phyloP scores from a whole-genome alignment of 331 rosid species.

The Malus hybrid region DNA sequence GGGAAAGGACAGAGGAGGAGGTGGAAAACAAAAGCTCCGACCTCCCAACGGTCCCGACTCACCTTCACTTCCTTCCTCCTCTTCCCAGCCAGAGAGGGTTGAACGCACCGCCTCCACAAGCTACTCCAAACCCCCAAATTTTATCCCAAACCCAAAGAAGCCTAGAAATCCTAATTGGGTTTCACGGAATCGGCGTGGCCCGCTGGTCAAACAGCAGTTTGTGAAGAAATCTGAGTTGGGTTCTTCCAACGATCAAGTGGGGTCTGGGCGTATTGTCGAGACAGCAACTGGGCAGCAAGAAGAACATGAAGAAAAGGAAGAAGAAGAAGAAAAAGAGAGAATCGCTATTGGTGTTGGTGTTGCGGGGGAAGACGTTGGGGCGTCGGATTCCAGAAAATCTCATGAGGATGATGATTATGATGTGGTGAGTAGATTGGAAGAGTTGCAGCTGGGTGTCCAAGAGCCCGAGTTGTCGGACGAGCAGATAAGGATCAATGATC shows the following conservation, averaged over 20 bases:
- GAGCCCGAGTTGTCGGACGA: conserved; percentile 54
- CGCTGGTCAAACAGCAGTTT: conserved; percentile 6
- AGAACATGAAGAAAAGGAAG: background rate
- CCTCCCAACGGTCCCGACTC: background rate
- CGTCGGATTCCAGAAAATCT: conserved; percentile 17
- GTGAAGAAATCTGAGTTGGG: conserved; percentile 24
- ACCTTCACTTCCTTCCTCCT: background rate
- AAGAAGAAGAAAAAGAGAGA: background rate
- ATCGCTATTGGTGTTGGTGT: background rate
- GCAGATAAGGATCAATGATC: conserved; percentile 55
- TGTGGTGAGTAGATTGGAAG: conserved; percentile 34
- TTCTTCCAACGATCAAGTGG: conserved; percentile 18
- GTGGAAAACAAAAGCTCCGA: background rate
- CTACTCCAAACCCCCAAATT: too few species aligned
- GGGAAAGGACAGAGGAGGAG: conserved; percentile 5
- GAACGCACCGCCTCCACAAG: background rate
- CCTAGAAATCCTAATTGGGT: background rate
- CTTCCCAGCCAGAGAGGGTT: background rate
- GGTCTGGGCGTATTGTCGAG: conserved; percentile 20
- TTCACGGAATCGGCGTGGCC: conserved; percentile 13
- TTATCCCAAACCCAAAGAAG: background rate
- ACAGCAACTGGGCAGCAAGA: background rate
- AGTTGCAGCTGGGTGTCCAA: conserved; percentile 19
- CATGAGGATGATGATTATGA: conserved; percentile 14
- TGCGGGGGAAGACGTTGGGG: conserved; percentile 19